phyloP scores from a whole-genome alignment of 169 alveolate genomes.

The Cystoisospora suis region DNA sequence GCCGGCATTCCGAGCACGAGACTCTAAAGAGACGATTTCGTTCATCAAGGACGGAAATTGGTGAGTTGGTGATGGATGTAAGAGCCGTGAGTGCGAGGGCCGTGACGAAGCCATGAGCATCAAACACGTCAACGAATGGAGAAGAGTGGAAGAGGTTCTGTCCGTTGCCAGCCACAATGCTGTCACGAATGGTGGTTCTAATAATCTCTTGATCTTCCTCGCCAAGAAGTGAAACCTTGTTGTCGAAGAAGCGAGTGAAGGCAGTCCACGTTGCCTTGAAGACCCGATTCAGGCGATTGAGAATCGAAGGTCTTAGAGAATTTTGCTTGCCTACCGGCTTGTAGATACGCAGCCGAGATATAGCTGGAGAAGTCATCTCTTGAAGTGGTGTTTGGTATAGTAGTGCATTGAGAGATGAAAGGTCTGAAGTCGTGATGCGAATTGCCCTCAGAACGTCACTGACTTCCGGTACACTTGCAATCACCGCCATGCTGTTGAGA shows the following conservation, averaged over 20 bases:
- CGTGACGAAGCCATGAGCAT: background rate
- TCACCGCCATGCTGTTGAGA: background rate
- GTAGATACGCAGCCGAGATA: background rate
- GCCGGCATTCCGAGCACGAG: too few species aligned
- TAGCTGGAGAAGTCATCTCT: background rate
- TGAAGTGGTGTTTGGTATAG: background rate
- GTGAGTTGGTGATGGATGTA: background rate
- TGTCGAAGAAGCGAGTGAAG: conserved; percentile 9
- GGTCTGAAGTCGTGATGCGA: background rate
- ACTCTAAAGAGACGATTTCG: background rate
- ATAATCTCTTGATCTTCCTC: too few species aligned
- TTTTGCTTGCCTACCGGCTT: background rate
- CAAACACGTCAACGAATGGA: too few species aligned
- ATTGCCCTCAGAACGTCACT: background rate
- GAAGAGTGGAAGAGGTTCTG: too few species aligned
- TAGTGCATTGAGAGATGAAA: background rate
- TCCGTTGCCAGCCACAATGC: too few species aligned
- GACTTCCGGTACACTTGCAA: conserved; percentile 5
- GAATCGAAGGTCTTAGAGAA: background rate
- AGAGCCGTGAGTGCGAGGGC: background rate
- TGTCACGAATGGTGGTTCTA: too few species aligned
- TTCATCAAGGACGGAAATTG: background rate
- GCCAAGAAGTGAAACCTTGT: background rate
- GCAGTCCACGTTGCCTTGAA: background rate
- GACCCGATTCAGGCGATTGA: background rate